phyloP scores from a whole-genome alignment of 768 basidiomycete genomes.

The Royoungia palumana region DNA sequence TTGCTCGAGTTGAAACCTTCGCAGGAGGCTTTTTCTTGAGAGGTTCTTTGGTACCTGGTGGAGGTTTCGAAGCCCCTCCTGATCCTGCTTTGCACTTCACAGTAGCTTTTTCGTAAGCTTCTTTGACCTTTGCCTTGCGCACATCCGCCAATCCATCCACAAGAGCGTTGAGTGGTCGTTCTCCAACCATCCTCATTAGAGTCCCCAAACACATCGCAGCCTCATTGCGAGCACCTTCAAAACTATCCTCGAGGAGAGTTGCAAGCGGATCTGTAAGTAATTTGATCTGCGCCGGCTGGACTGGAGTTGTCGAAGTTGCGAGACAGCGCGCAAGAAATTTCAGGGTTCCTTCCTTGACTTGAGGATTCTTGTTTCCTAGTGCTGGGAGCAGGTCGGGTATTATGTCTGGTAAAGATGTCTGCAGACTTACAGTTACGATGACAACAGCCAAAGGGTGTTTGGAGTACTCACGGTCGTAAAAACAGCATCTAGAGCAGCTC shows the following conservation, averaged over 20 bases:
- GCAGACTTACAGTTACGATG: constrained; percentile 6
- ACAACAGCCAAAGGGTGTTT: constrained; percentile 1
- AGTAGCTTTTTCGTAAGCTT: constrained; percentile 87
- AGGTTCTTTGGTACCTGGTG: constrained; percentile 31
- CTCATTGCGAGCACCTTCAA: constrained; percentile 84
- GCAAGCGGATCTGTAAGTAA: constrained; percentile 75
- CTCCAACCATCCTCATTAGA: constrained; percentile 96
- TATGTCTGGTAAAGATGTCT: constrained; percentile 81
- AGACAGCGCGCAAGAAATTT: constrained; percentile 84
- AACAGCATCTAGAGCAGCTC: constrained; percentile 82
- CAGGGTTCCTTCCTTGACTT: constrained; percentile 90
- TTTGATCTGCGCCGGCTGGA: constrained; percentile 76
- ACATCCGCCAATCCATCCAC: constrained; percentile 85
- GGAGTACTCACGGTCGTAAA: constrained; percentile 66
- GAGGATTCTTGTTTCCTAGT: constrained; percentile 89
- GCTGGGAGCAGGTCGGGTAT: constrained; percentile 77
- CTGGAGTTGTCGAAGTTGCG: constrained; percentile 61
- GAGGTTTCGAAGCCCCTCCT: constrained; percentile 44
- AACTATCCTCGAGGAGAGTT: constrained; percentile 77
- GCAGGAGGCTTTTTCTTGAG: constrained; percentile 36
- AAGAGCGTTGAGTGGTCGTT: constrained; percentile 81
- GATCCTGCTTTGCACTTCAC: constrained; percentile 80
- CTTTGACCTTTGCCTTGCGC: constrained; percentile 88
- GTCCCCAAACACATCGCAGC: constrained; percentile 87
- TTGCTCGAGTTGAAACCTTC: constrained; percentile 26